Evolutionary conservation across 306 rosid species (phyloP).

Genomic region (Notholithocarpus densiflorus): DNA sequence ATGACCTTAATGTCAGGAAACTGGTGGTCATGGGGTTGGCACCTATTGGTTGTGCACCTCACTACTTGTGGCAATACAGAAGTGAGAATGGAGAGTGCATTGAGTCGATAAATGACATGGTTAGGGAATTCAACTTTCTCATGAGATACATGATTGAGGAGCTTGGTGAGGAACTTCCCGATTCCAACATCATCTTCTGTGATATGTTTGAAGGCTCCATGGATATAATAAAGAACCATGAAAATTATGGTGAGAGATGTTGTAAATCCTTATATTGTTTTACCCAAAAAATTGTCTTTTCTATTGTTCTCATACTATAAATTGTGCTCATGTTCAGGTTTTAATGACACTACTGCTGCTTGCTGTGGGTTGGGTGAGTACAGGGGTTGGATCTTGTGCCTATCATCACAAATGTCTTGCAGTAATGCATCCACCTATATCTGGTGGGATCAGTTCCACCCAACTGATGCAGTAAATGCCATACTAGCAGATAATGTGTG

Average conservation of each 20-base stretch:
- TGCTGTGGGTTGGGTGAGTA: slow-evolving; percentile 88
- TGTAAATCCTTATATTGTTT: background rate
- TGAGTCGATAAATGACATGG: slow-evolving; percentile 76
- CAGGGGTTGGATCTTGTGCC: slow-evolving; percentile 83
- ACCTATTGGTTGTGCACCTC: slow-evolving; percentile 91
- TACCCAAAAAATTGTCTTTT: background rate
- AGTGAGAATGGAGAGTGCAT: slow-evolving; percentile 63
- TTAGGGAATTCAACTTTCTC: slow-evolving; percentile 68
- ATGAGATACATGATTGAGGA: slow-evolving; percentile 70
- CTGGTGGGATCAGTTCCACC: slow-evolving; percentile 99
- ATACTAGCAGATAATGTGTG: slow-evolving; percentile 81
- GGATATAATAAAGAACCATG: slow-evolving; percentile 71
- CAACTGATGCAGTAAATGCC: slow-evolving; percentile 81
- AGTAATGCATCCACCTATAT: slow-evolving; percentile 64
- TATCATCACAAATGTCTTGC: slow-evolving; percentile 79
- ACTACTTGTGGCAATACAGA: slow-evolving; percentile 60
- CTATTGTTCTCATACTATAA: slow-evolving; percentile 13
- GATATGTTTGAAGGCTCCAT: slow-evolving; percentile 69
- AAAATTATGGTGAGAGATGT: slow-evolving; percentile 48
- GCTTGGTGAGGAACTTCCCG: slow-evolving; percentile 53
- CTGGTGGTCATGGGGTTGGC: slow-evolving; percentile 81
- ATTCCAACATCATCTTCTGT: slow-evolving; percentile 62
- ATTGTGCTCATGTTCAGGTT: slow-evolving; percentile 50
- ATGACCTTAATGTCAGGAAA: slow-evolving; percentile 61
- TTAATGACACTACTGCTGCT: slow-evolving; percentile 61